phyloP scores from a whole-genome alignment of 2,329 filamentous ascomycete genomes.

The Geosmithia morbida region DNA sequence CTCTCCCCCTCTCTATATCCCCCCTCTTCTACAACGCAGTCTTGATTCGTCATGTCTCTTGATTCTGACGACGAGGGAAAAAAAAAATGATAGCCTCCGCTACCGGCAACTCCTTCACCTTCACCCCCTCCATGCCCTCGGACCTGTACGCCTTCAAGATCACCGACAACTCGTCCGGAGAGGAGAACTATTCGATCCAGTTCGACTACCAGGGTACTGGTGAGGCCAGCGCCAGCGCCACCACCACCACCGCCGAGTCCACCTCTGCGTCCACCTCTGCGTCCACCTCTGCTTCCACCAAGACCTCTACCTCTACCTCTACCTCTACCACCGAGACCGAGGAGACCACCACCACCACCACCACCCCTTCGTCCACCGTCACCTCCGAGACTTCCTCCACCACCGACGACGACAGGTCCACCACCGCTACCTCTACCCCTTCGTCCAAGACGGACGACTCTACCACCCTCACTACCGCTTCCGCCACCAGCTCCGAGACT shows the following conservation, averaged over 20 bases:
- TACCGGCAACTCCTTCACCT: constrained; percentile 11
- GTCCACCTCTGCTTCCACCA: constrained; percentile 3
- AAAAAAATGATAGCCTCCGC: constrained; percentile 5
- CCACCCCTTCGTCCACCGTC: constrained; percentile 5
- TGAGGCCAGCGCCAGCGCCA: constrained; percentile 3
- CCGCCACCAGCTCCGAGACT: constrained; percentile 7
- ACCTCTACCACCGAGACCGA: constrained; percentile 3
- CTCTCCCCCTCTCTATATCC: background rate
- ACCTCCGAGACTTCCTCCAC: constrained; percentile 4
- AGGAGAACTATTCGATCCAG: constrained; percentile 17
- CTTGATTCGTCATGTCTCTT: no score
- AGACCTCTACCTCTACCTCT: constrained; percentile 1
- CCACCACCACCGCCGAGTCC: constrained; percentile 4
- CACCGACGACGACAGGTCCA: constrained; percentile 1
- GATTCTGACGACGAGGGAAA: background rate
- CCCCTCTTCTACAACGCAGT: background rate
- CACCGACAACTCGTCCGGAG: constrained; percentile 9
- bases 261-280: constrained; percentile 4
- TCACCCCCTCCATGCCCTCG: constrained; percentile 13
- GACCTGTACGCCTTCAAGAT: constrained; percentile 21
- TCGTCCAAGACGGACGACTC: no score
- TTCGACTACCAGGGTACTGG: constrained; percentile 15
- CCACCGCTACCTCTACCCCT: constrained; percentile 1
- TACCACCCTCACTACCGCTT: background rate
- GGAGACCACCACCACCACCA: constrained; percentile 3